Conservation (phyloP, 2,329 filamentous ascomycete species). For the Pyrenophora graminea region DNA sequence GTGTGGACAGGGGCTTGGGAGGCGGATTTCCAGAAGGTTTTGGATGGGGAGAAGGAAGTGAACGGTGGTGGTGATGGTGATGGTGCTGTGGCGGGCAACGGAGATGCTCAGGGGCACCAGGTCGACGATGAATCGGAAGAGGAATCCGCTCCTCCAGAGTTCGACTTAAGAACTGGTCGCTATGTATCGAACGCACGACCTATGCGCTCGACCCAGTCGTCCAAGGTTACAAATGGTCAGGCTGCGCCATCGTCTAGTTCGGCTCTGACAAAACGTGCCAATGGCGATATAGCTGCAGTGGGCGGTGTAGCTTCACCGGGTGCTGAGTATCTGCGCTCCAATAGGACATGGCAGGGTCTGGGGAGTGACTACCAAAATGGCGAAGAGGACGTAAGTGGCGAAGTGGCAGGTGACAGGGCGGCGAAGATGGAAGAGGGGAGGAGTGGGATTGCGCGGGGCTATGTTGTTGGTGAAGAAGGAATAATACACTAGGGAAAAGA, state of each 20-base stretch:
- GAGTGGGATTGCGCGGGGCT: conserved; percentile 85
- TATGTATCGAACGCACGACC: conserved; percentile 80
- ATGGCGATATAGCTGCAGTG: conserved; percentile 76
- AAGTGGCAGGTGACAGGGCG: conserved; percentile 48
- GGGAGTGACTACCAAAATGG: conserved; percentile 78
- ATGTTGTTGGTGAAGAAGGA: conserved; percentile 68
- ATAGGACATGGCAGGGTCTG: conserved; percentile 88
- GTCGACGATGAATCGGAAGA: conserved; percentile 59
- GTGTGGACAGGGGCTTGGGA: conserved; percentile 90
- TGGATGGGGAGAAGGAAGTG: conserved; percentile 45
- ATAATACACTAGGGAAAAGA: conserved; percentile 24
- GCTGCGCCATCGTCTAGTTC: conserved; percentile 40
- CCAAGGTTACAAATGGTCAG: conserved; percentile 9
- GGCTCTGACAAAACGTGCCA: conserved; percentile 66
- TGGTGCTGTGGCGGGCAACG: conserved; percentile 53
- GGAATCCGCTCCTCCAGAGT: conserved; percentile 76
- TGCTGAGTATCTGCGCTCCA: conserved; percentile 80
- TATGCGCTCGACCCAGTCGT: conserved; percentile 51
- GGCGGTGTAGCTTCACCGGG: conserved; percentile 89
- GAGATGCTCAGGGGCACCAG: conserved; percentile 59
- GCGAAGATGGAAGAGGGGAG: conserved; percentile 82
- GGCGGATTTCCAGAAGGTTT: conserved; percentile 77
- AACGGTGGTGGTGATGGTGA: neutral
- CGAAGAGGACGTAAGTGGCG: conserved; percentile 57
- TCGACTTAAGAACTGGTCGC: conserved; percentile 85